Base-by-base conservation (phyloP, 495 filamentous ascomycete species). In the Opeltia flavorubescens region DNA sequence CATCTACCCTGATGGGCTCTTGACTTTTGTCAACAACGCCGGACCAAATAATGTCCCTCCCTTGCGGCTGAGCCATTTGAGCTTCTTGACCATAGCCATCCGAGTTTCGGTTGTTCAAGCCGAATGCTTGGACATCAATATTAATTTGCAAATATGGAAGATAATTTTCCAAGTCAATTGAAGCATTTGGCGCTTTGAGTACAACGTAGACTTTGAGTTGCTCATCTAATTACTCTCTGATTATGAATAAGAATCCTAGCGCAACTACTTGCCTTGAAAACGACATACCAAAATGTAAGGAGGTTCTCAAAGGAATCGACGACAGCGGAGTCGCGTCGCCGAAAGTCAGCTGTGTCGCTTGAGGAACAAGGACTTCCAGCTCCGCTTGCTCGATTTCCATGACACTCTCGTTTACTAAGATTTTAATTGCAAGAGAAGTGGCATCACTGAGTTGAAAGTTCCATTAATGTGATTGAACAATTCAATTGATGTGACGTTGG, bases 281-380 rank as follows among this genome's bases (percentile, higher is more conserved):
- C 41, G 43, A 62, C 74, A 57, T 74, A 93, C 86, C 84, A 65
- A 87, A 86, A 41, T 81, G 78, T 4, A 84, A 59, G 5, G 80
- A 56, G 23, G 64, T 61, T 25, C 75, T 64, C 50, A 74, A 71
- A 18, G 66, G 62, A 36, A 78, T 72, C 24, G 65, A 58, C 4
- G 66, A 64, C 36, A 55, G 75, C 65, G 29, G 70, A 67, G 45
- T 61, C 23, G 69, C 66, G 24, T 76, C 69, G 50, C 84, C 74
- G 31, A 88, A 67, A 54, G 79, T 66, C 50, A 87, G 69, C 31
- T 75, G 56, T 33, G 84, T 78, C 27, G 75, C 71, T 49, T 81
- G 68, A 21, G 89, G 89, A 26, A 94, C 73, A 46, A 95, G 68
- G 30, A 88, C 86, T 47, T 81, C 79, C 23, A 95, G 67, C 36